Percentiles rank a stretch among this genome's conserved stretches.
phyloP scores from a whole-genome alignment of 305 asterid genomes.

The Rubia peregrina region DNA sequence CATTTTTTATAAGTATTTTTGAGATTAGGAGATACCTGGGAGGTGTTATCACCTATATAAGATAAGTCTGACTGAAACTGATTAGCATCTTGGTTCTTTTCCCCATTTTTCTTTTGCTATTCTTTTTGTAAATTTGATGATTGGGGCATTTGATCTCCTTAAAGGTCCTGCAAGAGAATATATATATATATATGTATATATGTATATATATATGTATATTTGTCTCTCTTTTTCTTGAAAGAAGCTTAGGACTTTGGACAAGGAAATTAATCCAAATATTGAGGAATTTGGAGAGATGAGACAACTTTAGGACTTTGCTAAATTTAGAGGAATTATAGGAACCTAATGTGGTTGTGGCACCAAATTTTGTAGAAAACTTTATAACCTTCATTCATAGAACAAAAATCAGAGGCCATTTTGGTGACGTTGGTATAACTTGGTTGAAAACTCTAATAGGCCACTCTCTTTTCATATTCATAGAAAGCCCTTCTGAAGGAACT shows the following conservation, averaged over 20 bases:
- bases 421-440: constrained; percentile 54
- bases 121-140: too few species aligned
- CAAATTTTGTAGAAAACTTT: constrained; percentile 38
- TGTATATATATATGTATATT: too few species aligned
- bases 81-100: too few species aligned
- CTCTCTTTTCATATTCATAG: constrained; percentile 50
- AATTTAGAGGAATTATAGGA: constrained; percentile 18
- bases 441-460: constrained; percentile 57
- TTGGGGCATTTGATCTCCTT: too few species aligned
- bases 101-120: too few species aligned
- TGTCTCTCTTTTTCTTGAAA: too few species aligned
- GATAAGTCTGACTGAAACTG: too few species aligned
- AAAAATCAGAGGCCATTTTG: constrained; percentile 30
- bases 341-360: constrained; percentile 14
- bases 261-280: not conserved
- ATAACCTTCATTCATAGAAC: constrained; percentile 56
- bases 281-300: not conserved
- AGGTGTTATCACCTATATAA: too few species aligned
- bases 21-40: too few species aligned
- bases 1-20: too few species aligned
- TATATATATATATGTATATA: too few species aligned
- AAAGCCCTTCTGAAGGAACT: constrained; percentile 29
- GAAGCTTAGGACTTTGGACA: not conserved
- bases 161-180: too few species aligned
- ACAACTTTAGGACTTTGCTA: not conserved